Evolutionary conservation across 2,329 filamentous ascomycete genomes (phyloP), one percentile per base, ranked within the genome.

Genomic region (Pyrenophora graminea): DNA sequence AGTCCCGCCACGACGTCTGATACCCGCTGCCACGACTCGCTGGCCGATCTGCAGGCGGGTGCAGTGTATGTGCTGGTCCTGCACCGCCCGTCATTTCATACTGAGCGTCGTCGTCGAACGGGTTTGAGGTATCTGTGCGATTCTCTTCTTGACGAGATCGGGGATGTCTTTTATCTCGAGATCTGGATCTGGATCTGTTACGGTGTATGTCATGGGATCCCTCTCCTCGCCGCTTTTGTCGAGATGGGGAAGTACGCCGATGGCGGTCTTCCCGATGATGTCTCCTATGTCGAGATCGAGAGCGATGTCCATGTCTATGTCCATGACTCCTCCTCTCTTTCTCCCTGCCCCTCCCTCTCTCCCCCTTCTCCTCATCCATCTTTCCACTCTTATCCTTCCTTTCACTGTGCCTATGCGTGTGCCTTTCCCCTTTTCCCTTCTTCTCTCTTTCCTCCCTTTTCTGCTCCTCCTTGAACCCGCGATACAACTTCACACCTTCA

Each of bases 401-500:
- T 9, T 3, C 3, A 3, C 2, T 2, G 1, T 21, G 15, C n/a
- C 38, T 32, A 36, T 25, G 18, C 41, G 5, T 32, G n/a, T 38
- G 18, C 17, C 18, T 19, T 5, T 40, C 27, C 38, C 21, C 30
- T 21, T 39, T 40, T 40, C 25, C 32, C 15, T 25, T 47, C 23
- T 25, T 31, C 38, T 45, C 27, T 13, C 42, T 51, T 17, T 48
- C 55, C 6, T 31, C 46, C 34, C 51, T 33, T 8, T 31, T 21
- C 1, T 25, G 30, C 23, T 58, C 51, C n/a, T 67, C 53, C 36
- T 56, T 53, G 3, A 49, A 39, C 13, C 56, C 12, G 1, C 58
- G 44, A 39, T 64, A 66, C 7, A 64, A 55, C 40, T 44, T 59
- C 2, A 64, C 6, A 2, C 52, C 58, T 36, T 68, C 65, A 18